Conservation (phyloP, 768 basidiomycete species). For the Leucocoprinus leucothites region DNA sequence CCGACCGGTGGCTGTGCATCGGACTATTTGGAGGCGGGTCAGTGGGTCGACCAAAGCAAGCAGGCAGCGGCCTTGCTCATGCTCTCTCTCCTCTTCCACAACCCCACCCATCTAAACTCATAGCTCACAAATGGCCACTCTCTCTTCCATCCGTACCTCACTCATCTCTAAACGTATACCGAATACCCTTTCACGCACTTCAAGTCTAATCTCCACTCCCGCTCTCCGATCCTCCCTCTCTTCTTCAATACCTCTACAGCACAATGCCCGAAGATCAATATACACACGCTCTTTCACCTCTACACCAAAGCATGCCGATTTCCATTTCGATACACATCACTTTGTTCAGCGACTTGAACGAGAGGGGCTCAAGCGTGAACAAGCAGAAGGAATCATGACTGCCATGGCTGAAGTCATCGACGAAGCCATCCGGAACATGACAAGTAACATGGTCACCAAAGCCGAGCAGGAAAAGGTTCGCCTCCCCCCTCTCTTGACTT, state of each 20-base stretch:
- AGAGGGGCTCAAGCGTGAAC: constrained; percentile 84
- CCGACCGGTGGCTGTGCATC: constrained; percentile 1
- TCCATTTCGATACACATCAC: constrained; percentile 95
- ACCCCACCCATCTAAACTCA: background rate
- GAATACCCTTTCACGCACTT: background rate
- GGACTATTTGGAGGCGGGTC: background rate
- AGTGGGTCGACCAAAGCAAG: background rate
- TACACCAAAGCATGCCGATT: constrained; percentile 34
- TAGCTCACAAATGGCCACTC: background rate
- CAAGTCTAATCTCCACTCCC: constrained; percentile 1
- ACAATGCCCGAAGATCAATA: constrained; percentile 1
- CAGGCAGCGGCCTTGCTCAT: background rate
- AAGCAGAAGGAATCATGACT: constrained; percentile 96
- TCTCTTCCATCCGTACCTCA: background rate
- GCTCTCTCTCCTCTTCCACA: background rate
- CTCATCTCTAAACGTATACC: background rate
- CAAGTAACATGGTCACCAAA: constrained; percentile 92
- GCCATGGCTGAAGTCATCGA: constrained; percentile 97
- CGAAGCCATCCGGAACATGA: constrained; percentile 96
- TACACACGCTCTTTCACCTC: constrained; percentile 27
- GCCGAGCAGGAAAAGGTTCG: constrained; percentile 93
- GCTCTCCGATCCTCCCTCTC: background rate
- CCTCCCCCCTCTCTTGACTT: background rate
- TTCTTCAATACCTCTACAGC: background rate
- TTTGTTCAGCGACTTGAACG: constrained; percentile 89